phyloP scores from a whole-genome alignment of 768 basidiomycete genomes.

The Leucosporidium creatinivorum region DNA sequence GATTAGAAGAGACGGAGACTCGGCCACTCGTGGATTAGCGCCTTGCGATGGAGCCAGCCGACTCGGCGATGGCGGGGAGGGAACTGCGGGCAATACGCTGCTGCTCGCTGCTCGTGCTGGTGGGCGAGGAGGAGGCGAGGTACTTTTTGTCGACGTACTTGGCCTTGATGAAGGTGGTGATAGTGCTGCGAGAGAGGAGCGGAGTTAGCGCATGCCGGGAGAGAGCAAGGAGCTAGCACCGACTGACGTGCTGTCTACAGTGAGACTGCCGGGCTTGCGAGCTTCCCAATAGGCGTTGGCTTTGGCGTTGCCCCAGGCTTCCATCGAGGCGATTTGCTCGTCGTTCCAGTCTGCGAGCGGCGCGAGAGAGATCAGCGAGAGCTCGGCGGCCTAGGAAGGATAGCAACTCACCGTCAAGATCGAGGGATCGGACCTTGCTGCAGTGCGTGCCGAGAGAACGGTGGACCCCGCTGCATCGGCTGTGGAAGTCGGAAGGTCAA shows the following conservation, averaged over 20 bases:
- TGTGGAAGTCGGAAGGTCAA: slow-evolving; percentile 5
- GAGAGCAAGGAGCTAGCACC: neutral
- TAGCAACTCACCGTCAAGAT: slow-evolving; percentile 19
- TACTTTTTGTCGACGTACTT: slow-evolving; percentile 30
- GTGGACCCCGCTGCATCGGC: slow-evolving; percentile 29
- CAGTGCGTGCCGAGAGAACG: slow-evolving; percentile 29
- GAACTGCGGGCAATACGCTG: too few species aligned
- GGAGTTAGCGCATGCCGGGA: fast-evolving
- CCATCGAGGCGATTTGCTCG: slow-evolving; percentile 31
- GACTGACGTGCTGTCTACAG: slow-evolving; percentile 8
- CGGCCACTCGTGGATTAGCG: too few species aligned
- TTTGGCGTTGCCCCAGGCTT: slow-evolving; percentile 19
- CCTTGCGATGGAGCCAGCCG: too few species aligned
- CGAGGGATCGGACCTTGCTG: slow-evolving; percentile 21
- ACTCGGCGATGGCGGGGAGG: too few species aligned
- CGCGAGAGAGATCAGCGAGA: slow-evolving; percentile 2
- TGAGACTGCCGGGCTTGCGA: neutral
- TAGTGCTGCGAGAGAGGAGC: neutral
- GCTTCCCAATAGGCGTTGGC: slow-evolving; percentile 22
- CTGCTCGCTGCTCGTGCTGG: too few species aligned
- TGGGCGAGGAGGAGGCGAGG: too few species aligned
- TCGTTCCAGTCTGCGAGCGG: slow-evolving; percentile 30
- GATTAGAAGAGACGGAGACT: too few species aligned
- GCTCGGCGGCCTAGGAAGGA: neutral
- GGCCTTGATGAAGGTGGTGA: slow-evolving; percentile 18